Base-by-base conservation (phyloP, 2,329 filamentous ascomycete genomes). In the Colletotrichum agaves region DNA sequence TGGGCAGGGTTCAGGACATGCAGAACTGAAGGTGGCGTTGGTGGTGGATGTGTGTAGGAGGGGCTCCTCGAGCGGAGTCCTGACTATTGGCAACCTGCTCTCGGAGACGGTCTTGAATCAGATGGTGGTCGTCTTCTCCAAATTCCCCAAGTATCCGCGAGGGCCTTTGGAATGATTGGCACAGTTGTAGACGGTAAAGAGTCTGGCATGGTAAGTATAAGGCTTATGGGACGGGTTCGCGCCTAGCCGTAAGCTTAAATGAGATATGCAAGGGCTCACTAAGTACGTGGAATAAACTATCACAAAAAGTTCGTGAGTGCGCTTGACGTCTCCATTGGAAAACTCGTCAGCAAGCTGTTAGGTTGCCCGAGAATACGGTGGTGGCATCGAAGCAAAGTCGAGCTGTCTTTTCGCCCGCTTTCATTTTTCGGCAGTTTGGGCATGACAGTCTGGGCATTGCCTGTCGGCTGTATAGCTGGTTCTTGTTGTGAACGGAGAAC, bases 211-310 rank as follows among this genome's bases (percentile, higher is more conserved):
- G 35, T 13, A 17, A 37, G 41, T 19, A 6, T 10, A 31, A 46
- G 21, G 35, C 23, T 37, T 49, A 39, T 53, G 61, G 65, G 47
- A 65, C 61, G 61, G 64, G 53, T 64, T 55, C 61, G 61, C 64
- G 52, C 64, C 46, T 58, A 59, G 23, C 64, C 53, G 55, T 68
- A 65, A 68, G 61, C 65, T 68, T 65, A 64, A 60, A 65, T 39
- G 31, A 53, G 27, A 41, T 27, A 46, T 59, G 61, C 61, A 65
- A 65, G 46, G 64, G 27, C 55, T 33, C 27, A 27, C 23, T 19
- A 21, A 15, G 33, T 7, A 49, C 17, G 43, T n/a, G 23, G 5
- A 60, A 23, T 12, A 31, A 27, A 17, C 19, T 19, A 15, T 17
- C 23, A 12, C n/a, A 44, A 23, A 27, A 27, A 27, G 15, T 33